Percentiles rank a stretch among this genome's conserved stretches.
phyloP scores from a whole-genome alignment of 805 yeast genomes.

The Phaffomyces thermotolerans region DNA sequence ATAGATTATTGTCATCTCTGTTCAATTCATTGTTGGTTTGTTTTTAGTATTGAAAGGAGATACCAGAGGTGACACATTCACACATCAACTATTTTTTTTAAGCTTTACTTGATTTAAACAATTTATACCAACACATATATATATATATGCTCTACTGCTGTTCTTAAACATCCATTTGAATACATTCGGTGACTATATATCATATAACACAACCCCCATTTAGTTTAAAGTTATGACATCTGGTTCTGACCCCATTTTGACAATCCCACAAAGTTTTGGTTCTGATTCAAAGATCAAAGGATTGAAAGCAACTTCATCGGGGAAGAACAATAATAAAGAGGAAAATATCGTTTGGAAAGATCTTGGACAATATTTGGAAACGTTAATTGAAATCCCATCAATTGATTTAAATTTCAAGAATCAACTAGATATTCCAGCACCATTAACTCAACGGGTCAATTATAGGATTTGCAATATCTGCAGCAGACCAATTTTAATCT shows the following conservation, averaged over 20 bases:
- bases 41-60: no score
- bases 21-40: no score
- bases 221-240: constrained; percentile 17
- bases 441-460: constrained; percentile 31
- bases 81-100: no score
- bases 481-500: constrained; percentile 36
- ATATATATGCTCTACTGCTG: no score
- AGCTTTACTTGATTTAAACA: no score
- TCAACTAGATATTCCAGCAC: constrained; percentile 22
- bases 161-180: no score
- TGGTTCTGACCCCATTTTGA: constrained; percentile 13
- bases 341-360: constrained; percentile 25
- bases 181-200: no score
- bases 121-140: no score
- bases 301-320: constrained; percentile 7
- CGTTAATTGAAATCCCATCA: constrained; percentile 12
- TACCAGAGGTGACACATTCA: no score
- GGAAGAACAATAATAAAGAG: neutral
- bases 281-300: constrained; percentile 23
- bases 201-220: no score
- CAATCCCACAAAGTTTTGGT: constrained; percentile 19
- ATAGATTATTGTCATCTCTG: no score
- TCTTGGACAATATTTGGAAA: constrained; percentile 25
- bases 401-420: constrained; percentile 15
- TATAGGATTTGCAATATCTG: constrained; percentile 44